Evolutionary conservation across 306 rosid species (phyloP).

Genomic region (Citrullus colocynthis): DNA sequence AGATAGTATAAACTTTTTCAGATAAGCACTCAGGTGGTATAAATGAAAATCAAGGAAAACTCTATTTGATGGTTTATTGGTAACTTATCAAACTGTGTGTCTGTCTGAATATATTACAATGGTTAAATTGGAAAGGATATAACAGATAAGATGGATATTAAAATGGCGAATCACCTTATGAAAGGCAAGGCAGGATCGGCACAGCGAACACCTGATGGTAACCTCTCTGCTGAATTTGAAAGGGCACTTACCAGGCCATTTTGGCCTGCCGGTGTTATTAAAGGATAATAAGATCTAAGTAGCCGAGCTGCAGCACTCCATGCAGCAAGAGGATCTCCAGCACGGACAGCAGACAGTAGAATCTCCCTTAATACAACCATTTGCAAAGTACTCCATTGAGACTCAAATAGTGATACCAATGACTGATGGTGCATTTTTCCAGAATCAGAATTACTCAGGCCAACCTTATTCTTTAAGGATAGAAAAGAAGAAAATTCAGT

Average conservation of each 20-base stretch:
- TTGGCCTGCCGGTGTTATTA: conserved; percentile 89
- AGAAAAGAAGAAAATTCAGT: conserved; percentile 1
- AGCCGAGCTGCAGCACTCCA: conserved; percentile 98
- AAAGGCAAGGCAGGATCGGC: conserved; percentile 96
- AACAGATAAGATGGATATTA: not conserved
- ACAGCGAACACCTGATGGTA: conserved; percentile 82
- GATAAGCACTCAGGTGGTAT: not conserved
- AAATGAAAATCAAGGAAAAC: not conserved
- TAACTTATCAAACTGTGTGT: not conserved
- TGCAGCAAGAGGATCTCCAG: conserved; percentile 99
- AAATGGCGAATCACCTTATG: conserved; percentile 45
- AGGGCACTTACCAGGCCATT: conserved; percentile 91
- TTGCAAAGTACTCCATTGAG: conserved; percentile 96
- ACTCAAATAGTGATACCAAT: conserved; percentile 73
- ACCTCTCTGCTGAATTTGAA: conserved; percentile 73
- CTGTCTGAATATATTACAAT: not conserved
- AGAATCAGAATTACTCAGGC: conserved; percentile 43
- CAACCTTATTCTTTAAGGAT: conserved; percentile 51
- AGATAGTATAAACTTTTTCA: not conserved
- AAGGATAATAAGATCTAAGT: conserved; percentile 88
- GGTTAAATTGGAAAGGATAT: not conserved
- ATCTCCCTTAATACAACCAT: conserved; percentile 96
- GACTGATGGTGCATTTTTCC: conserved; percentile 75
- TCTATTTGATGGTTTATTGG: not conserved
- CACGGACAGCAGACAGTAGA: conserved; percentile 82